Percentiles rank a stretch among this genome's conserved stretches.
phyloP scores from a whole-genome alignment of 208 protist species.

The Acanthamoeba lugdunensis region DNA sequence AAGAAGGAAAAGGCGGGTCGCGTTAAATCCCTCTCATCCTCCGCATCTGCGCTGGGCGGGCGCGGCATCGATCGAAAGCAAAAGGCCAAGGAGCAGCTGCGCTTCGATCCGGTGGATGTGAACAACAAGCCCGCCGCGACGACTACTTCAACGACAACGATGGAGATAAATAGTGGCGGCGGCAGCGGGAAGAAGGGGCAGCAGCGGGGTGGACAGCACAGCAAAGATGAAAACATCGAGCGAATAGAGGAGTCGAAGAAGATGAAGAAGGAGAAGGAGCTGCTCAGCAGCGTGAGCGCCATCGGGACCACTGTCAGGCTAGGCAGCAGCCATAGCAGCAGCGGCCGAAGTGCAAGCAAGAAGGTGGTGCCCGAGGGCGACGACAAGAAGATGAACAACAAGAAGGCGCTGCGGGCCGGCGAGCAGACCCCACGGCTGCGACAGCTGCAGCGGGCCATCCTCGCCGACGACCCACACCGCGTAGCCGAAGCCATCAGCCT shows the following conservation, averaged over 20 bases:
- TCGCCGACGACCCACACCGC: conserved; percentile 33
- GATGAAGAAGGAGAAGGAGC: neutral
- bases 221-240: neutral
- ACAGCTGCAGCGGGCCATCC: neutral
- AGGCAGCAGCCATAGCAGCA: neutral
- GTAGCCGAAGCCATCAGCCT: conserved; percentile 39
- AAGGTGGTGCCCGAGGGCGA: neutral
- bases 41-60: neutral
- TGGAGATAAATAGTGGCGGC: neutral
- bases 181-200: neutral
- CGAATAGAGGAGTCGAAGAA: neutral
- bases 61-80: neutral
- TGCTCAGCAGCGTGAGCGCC: conserved; percentile 13
- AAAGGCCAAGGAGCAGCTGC: no score
- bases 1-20: neutral
- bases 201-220: neutral
- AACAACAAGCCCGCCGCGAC: no score
- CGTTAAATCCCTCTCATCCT: neutral
- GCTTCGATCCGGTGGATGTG: no score
- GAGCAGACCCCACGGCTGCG: neutral
- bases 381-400: neutral
- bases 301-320: neutral
- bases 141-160: no score
- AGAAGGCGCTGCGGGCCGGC: neutral
- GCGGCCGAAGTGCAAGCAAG: neutral